Conservation (phyloP, 441 rosid species). For the Rhodomyrtus psidioides region DNA sequence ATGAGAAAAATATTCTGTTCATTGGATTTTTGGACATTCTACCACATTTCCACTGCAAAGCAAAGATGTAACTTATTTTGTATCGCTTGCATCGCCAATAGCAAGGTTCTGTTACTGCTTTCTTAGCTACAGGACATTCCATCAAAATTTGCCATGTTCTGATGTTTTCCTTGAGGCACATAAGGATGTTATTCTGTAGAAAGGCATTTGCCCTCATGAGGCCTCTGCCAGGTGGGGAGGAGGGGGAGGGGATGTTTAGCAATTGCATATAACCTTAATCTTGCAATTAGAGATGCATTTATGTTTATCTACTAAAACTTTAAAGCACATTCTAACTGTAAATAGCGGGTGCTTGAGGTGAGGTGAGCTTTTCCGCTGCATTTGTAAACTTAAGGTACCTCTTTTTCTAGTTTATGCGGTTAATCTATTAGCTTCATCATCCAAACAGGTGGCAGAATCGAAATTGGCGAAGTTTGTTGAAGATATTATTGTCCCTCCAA, state of each 20-base stretch:
- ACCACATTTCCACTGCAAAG: neutral
- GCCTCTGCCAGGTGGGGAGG: neutral
- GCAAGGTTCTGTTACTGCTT: neutral
- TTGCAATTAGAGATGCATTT: neutral
- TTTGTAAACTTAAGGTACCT: neutral
- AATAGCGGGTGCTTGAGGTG: neutral
- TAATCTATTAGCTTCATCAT: neutral
- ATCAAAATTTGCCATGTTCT: neutral
- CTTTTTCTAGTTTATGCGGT: neutral
- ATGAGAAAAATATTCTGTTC: neutral
- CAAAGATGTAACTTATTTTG: neutral
- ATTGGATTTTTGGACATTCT: neutral
- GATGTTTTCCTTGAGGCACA: neutral
- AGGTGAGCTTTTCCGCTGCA: neutral
- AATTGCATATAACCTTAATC: neutral
- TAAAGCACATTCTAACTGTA: neutral
- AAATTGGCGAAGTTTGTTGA: constrained; percentile 94
- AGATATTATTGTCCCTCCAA: constrained; percentile 95
- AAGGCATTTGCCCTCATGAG: neutral
- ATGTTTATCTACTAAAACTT: neutral
- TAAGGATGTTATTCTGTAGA: neutral
- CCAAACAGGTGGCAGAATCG: constrained; percentile 87
- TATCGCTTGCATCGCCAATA: neutral
- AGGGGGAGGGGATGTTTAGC: neutral
- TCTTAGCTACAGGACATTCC: neutral